Evolutionary conservation across 768 basidiomycete species (phyloP).

Genomic region (Termitomyces sp.): DNA sequence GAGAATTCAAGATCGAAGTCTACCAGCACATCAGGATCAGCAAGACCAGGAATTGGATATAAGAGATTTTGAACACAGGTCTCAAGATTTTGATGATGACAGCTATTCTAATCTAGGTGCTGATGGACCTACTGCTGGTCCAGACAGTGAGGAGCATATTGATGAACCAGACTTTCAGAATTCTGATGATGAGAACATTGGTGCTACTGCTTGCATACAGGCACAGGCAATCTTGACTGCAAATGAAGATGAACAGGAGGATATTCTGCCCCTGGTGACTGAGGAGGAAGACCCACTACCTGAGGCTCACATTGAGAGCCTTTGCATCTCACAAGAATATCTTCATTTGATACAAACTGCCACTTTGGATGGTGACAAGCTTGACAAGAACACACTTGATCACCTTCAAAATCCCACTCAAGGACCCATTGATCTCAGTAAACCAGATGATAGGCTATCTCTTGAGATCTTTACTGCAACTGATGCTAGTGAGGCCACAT

Average conservation of each 20-base stretch:
- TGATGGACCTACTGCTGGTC: background rate
- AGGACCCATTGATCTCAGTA: background rate
- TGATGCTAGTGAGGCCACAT: conserved; percentile 1
- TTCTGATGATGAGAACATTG: background rate
- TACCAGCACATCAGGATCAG: background rate
- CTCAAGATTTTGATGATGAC: no score
- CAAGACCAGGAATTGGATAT: no score
- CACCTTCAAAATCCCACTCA: background rate
- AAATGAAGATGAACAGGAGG: background rate
- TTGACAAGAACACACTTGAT: background rate
- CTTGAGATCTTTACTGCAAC: background rate
- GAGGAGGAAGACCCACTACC: background rate
- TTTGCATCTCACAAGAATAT: conserved; percentile 7
- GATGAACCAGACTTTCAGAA: background rate
- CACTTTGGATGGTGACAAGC: conserved; percentile 2
- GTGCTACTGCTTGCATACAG: background rate
- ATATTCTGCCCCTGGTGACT: no score
- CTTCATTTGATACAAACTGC: conserved; percentile 1
- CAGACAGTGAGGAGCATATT: background rate
- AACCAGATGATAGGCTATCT: background rate
- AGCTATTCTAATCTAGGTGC: background rate
- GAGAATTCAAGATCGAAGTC: background rate
- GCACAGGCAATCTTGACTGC: background rate
- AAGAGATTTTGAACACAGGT: no score
- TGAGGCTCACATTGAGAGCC: background rate